Evolutionary conservation across 2,329 filamentous ascomycete species (phyloP).

Genomic region (Alternaria dauci): DNA sequence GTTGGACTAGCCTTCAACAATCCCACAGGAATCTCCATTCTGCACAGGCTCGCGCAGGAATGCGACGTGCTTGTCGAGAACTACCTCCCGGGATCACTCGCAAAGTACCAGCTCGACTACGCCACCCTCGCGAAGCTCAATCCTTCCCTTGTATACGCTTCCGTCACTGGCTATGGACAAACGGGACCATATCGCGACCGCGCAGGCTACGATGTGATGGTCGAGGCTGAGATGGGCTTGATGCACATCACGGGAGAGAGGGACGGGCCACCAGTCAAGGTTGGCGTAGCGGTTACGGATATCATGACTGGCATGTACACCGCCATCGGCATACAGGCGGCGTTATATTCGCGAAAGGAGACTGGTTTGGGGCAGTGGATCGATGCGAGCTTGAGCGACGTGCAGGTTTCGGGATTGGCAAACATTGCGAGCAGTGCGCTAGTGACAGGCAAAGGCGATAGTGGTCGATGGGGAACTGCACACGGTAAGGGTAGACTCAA

Average conservation of each 20-base stretch:
- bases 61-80: constrained; percentile 97
- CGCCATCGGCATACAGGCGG: constrained; percentile 92
- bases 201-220: constrained; percentile 98
- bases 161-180: constrained; percentile 95
- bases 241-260: constrained; percentile 97
- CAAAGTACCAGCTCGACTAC: constrained; percentile 91
- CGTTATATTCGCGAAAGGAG: constrained; percentile 75
- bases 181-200: constrained; percentile 86
- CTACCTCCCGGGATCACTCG: constrained; percentile 85
- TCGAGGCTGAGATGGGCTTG: constrained; percentile 95
- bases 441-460: constrained; percentile 85
- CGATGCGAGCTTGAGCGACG: constrained; percentile 89
- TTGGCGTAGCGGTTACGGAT: constrained; percentile 97
- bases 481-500: constrained; percentile 70
- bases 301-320: constrained; percentile 94
- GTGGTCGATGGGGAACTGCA: constrained; percentile 92
- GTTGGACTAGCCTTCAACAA: constrained; percentile 90
- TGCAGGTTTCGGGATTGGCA: constrained; percentile 87
- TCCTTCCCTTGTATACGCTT: constrained; percentile 87
- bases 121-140: constrained; percentile 80
- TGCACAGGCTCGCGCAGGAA: constrained; percentile 82
- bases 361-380: constrained; percentile 89
- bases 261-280: constrained; percentile 91
- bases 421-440: constrained; percentile 93
- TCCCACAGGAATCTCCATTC: constrained; percentile 78